phyloP scores from a whole-genome alignment of 306 rosid genomes.

The Amphicarpaea edgeworthii region DNA sequence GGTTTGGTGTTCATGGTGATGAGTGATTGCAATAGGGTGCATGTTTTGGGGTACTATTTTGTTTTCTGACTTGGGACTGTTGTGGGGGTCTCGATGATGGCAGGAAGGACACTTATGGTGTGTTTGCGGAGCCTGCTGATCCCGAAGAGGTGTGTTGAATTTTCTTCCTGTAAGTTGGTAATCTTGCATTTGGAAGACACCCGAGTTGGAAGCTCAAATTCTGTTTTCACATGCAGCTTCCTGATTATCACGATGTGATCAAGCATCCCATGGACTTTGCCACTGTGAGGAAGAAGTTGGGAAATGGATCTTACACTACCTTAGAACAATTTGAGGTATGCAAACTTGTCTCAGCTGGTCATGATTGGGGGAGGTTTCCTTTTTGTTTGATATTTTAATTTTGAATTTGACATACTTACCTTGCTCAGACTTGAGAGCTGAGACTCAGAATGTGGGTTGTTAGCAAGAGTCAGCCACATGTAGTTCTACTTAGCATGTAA shows the following conservation, averaged over 20 bases:
- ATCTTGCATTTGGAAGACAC: slow-evolving; percentile 46
- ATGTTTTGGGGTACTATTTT: slow-evolving; percentile 24
- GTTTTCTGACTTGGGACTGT: slow-evolving; percentile 17
- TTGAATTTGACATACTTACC: not conserved
- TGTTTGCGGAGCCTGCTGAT: slow-evolving; percentile 96
- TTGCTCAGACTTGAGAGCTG: not conserved
- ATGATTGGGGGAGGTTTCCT: not conserved
- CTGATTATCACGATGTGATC: slow-evolving; percentile 93
- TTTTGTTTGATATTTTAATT: slow-evolving; percentile 31
- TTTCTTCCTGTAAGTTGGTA: slow-evolving; percentile 34
- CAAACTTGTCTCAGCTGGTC: slow-evolving; percentile 31
- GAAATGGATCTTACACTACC: slow-evolving; percentile 74
- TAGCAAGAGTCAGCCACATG: slow-evolving; percentile 4
- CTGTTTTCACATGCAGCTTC: slow-evolving; percentile 76
- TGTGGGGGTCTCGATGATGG: slow-evolving; percentile 49
- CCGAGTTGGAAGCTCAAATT: slow-evolving; percentile 46
- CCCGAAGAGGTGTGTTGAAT: slow-evolving; percentile 87
- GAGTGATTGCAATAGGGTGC: slow-evolving; percentile 1
- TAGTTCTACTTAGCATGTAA: slow-evolving; percentile 18
- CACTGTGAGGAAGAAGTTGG: slow-evolving; percentile 86
- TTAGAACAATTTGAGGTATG: slow-evolving; percentile 91
- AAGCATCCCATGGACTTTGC: slow-evolving; percentile 98
- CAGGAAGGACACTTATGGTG: slow-evolving; percentile 98
- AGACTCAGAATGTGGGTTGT: not conserved
- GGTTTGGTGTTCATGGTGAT: slow-evolving; percentile 4